phyloP scores from a whole-genome alignment of 2,329 filamentous ascomycete genomes.

The Sclerotinia spermophila region DNA sequence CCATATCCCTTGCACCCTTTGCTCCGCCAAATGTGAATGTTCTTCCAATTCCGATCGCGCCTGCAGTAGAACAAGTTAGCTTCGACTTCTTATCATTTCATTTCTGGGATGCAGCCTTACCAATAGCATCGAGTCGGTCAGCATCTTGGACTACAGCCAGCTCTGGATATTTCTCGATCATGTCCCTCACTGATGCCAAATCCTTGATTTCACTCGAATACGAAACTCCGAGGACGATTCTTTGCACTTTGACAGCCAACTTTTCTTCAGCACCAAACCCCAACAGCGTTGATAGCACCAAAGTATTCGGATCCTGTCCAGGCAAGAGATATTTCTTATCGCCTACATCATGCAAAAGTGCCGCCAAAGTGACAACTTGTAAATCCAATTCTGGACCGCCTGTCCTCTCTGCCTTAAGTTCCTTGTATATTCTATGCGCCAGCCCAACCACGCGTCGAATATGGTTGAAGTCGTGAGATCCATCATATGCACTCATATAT shows the following conservation, averaged over 20 bases:
- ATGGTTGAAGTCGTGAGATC: conserved; percentile 84
- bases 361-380: conserved; percentile 55
- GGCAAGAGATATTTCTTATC: conserved; percentile 52
- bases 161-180: conserved; percentile 66
- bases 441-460: conserved; percentile 76
- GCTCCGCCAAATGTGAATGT: conserved; percentile 76
- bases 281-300: conserved; percentile 55
- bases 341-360: conserved; percentile 83
- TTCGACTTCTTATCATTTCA: neutral
- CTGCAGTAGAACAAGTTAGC: conserved; percentile 37
- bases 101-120: neutral
- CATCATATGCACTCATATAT: conserved; percentile 77
- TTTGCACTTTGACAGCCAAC: conserved; percentile 66
- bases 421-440: conserved; percentile 44
- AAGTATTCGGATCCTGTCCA: conserved; percentile 53
- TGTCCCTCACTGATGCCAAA: conserved; percentile 52
- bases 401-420: conserved; percentile 28
- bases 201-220: conserved; percentile 73
- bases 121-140: conserved; percentile 84
- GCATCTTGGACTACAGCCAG: conserved; percentile 88
- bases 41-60: conserved; percentile 78
- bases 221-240: conserved; percentile 73
- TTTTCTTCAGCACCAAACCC: conserved; percentile 55
- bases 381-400: conserved; percentile 50
- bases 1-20: conserved; percentile 53